Evolutionary conservation across 345 rosid genomes (phyloP).

Genomic region (Toxicodendron radicans): DNA sequence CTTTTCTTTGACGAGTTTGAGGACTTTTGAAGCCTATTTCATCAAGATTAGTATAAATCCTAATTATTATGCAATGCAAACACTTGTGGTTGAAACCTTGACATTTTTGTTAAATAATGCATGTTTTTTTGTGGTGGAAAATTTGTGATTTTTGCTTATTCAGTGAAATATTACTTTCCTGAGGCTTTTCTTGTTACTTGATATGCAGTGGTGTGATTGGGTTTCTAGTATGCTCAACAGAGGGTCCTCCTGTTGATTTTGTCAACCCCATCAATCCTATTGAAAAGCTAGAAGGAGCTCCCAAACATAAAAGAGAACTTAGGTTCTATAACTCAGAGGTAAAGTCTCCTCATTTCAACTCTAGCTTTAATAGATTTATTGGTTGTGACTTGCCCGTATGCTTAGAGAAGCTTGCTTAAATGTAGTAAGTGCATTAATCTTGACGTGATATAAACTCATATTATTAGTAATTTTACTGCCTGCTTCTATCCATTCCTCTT

Average conservation of each 20-base stretch:
- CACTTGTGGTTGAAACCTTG: background rate
- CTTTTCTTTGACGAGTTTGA: background rate
- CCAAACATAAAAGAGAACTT: constrained; percentile 59
- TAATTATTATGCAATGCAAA: background rate
- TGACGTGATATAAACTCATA: background rate
- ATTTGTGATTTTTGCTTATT: background rate
- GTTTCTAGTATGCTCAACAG: constrained; percentile 75
- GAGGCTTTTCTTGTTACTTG: background rate
- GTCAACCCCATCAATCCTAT: constrained; percentile 84
- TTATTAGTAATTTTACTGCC: background rate
- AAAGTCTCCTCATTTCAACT: constrained; percentile 12
- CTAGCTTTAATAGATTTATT: background rate
- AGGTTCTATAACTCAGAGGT: constrained; percentile 88
- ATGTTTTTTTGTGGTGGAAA: background rate
- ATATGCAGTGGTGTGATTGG: constrained; percentile 87
- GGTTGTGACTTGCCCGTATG: background rate
- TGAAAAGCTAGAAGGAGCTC: constrained; percentile 77
- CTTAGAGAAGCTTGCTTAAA: background rate
- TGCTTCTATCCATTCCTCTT: no score
- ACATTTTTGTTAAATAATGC: background rate
- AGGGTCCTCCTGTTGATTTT: constrained; percentile 81
- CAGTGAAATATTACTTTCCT: background rate
- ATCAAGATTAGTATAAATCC: background rate
- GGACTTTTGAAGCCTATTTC: background rate
- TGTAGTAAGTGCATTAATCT: no score